Evolutionary conservation across 768 basidiomycete species (phyloP), one percentile per base, ranked within the genome.

Genomic region (Tulasnella sp.): DNA sequence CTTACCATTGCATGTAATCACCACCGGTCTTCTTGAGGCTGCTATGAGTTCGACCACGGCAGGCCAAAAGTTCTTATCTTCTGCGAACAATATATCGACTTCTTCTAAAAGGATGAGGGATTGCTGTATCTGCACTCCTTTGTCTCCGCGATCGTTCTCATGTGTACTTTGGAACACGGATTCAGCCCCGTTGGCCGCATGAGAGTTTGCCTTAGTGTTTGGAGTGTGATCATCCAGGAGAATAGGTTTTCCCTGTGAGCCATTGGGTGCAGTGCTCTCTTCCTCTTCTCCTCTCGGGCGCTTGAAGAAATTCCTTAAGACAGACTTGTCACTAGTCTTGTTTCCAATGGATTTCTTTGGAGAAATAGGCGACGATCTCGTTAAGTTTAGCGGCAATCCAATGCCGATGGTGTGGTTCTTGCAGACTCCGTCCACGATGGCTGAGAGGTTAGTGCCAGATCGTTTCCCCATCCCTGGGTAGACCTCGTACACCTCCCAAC

Each of bases 401-500:
- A 36, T 45, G 12, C 85, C 84, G 42, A 96, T 90, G 77, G 91
- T 86, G 82, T 99, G 97, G 81, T 97, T 99, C 84, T 89, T 94
- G 25, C 95, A 94, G 3, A 96, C 94, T 77, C 97, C 94, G 17
- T 97, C 97, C 68, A 98, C 89, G 78, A 96, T 86, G 76, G 87
- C 86, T 76, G 91, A 89, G 79, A 99, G 84, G 79, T 89, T 93
- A 34, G 89, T 85, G 7, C 92, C 93, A 77, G 89, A 92, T 42
- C 97, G 89, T 80, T 89, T 92, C n/a, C 96, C 96, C 72, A 96
- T 90, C 2, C 97, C 97, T 34, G 97, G 93, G 83, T 96, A 92
- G 15, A 99, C 95, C 82, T 99, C 97, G 80, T 98, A 97, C 15
- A 99, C 89, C 71, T 96, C 93, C 93, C 94, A 99, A 17, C 91